These are phyloP conservation scores for Elsinoe perseae DNA, from an alignment of 2,329 filamentous ascomycete species.

Conservation along the genomic window DNA sequence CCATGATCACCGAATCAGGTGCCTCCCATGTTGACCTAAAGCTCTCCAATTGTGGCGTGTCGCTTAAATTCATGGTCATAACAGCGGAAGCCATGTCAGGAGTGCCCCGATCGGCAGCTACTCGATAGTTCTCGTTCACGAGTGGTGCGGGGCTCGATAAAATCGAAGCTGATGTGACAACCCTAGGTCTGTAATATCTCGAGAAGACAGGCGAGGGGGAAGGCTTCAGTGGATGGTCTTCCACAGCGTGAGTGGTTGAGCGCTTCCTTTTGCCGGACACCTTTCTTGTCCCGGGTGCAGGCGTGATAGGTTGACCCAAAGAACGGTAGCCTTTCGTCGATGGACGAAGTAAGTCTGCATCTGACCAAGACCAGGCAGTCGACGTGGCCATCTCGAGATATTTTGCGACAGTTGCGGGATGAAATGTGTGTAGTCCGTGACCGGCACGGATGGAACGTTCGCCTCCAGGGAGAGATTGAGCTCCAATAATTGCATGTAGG, in stretches of 20 bases:
- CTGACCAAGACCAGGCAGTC: slow-evolving; percentile 1
- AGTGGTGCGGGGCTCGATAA: slow-evolving; percentile 26
- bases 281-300: background rate
- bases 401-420: slow-evolving; percentile 2
- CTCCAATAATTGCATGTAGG: background rate
- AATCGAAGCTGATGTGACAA: background rate
- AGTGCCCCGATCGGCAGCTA: slow-evolving; percentile 45
- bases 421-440: slow-evolving; percentile 8
- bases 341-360: slow-evolving; percentile 3
- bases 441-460: slow-evolving; percentile 13
- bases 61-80: slow-evolving; percentile 31
- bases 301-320: background rate
- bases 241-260: background rate
- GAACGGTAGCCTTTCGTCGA: background rate
- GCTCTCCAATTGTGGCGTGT: slow-evolving; percentile 14
- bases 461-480: background rate
- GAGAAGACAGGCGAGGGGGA: background rate
- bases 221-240: background rate
- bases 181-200: background rate
- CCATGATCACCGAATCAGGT: background rate
- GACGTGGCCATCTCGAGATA: background rate
- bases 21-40: slow-evolving; percentile 29
- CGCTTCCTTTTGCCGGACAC: slow-evolving; percentile 13
- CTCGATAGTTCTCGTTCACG: slow-evolving; percentile 45
- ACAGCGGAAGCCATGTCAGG: slow-evolving; percentile 33